Percentiles rank a stretch among this genome's conserved stretches.
These are phyloP conservation scores for Paspalum notatum DNA, from an alignment of 176 grass and related monocot species.

Conservation along the genomic window DNA sequence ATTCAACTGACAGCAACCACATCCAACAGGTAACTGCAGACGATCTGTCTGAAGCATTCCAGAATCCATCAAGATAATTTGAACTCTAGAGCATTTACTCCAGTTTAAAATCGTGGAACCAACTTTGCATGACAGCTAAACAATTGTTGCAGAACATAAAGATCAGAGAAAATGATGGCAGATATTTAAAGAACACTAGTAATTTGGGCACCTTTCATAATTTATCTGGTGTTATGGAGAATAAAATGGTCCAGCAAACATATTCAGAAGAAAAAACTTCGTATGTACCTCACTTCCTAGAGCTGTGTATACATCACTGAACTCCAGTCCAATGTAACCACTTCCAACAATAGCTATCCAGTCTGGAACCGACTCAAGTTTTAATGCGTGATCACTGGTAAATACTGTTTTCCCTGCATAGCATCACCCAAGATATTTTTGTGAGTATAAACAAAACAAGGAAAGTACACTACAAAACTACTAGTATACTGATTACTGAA, in stretches of 20 bases:
- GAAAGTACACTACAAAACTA: slow-evolving; percentile 9
- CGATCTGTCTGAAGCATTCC: neutral
- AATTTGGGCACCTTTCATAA: neutral
- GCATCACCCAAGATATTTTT: slow-evolving; percentile 22
- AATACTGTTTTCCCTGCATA: slow-evolving; percentile 85
- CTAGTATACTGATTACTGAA: neutral
- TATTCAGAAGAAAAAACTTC: slow-evolving; percentile 14
- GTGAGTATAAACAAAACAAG: slow-evolving; percentile 19
- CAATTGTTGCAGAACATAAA: slow-evolving; percentile 12
- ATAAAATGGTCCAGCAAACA: slow-evolving; percentile 31
- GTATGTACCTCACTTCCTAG: slow-evolving; percentile 85
- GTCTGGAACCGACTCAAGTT: slow-evolving; percentile 88
- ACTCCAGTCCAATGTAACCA: slow-evolving; percentile 98
- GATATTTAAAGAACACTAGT: neutral
- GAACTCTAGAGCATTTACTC: slow-evolving; percentile 29
- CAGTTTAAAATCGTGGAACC: slow-evolving; percentile 16
- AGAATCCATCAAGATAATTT: neutral
- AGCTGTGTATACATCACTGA: slow-evolving; percentile 95
- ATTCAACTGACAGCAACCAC: slow-evolving; percentile 5
- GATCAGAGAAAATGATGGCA: slow-evolving; percentile 14
- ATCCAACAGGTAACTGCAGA: slow-evolving; percentile 9
- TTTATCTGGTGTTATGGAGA: neutral
- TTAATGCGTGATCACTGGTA: slow-evolving; percentile 92
- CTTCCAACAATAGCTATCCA: slow-evolving; percentile 99
- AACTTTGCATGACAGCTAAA: slow-evolving; percentile 10